Conservation (phyloP, 176 grass and related monocot genomes). For the Eremochloa ophiuroides region DNA sequence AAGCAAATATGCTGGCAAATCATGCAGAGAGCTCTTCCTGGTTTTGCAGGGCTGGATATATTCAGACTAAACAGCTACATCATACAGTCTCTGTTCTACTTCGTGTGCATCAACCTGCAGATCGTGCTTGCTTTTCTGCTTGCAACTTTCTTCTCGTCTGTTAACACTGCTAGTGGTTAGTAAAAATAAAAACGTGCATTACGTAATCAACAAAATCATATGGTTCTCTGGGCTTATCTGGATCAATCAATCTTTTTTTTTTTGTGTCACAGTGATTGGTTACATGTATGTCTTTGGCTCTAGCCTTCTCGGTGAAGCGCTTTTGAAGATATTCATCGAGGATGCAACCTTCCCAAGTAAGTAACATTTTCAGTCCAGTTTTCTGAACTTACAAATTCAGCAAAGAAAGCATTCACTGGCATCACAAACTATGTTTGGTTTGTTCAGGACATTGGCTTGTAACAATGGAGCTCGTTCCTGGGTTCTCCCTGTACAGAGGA, state of each 20-base stretch:
- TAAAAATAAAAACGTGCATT: background rate
- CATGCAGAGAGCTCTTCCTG: background rate
- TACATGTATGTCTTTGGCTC: conserved; percentile 63
- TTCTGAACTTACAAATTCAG: background rate
- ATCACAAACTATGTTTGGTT: background rate
- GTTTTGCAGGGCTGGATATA: conserved; percentile 48
- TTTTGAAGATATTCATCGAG: conserved; percentile 44
- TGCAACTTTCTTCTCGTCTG: conserved; percentile 55
- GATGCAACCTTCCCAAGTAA: conserved; percentile 57
- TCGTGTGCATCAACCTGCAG: conserved; percentile 59
- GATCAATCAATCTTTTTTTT: background rate
- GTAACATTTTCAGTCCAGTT: conserved; percentile 29
- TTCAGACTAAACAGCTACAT: conserved; percentile 59
- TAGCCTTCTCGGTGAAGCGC: conserved; percentile 38
- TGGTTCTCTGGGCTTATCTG: conserved; percentile 5
- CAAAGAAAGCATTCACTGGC: background rate
- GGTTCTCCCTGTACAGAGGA: conserved; percentile 59
- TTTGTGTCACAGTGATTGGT: conserved; percentile 38
- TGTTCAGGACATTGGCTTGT: conserved; percentile 41
- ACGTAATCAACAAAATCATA: background rate
- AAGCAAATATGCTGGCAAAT: conserved; percentile 15
- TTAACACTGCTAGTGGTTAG: conserved; percentile 45
- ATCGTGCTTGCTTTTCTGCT: conserved; percentile 50
- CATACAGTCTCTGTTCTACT: conserved; percentile 61
- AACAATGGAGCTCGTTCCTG: conserved; percentile 56